These are phyloP conservation scores for Verticillium tricorpus DNA, from an alignment of 2,329 filamentous ascomycete genomes.

Conservation along the genomic window DNA sequence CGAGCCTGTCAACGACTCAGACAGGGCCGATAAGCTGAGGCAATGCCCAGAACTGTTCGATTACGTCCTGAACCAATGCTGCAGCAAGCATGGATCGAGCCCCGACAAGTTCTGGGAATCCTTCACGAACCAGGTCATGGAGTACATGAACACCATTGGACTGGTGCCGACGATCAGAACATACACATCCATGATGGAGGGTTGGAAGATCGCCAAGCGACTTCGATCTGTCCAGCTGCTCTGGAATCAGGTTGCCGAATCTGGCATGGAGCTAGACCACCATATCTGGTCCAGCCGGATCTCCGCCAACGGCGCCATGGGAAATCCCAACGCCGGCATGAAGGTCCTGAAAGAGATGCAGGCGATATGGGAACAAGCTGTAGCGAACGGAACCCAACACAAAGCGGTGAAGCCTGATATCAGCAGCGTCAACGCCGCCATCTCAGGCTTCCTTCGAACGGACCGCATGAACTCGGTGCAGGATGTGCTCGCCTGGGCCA, in stretches of 20 bases:
- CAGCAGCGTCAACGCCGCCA: slow-evolving; percentile 64
- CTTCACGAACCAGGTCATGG: slow-evolving; percentile 23
- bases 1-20: slow-evolving; percentile 17
- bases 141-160: slow-evolving; percentile 40
- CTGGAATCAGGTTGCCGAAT: slow-evolving; percentile 59
- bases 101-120: slow-evolving; percentile 1
- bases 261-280: slow-evolving; percentile 57
- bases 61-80: slow-evolving; percentile 35
- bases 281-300: slow-evolving; percentile 68
- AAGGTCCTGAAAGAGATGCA: slow-evolving; percentile 63
- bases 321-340: slow-evolving; percentile 52
- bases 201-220: slow-evolving; percentile 59
- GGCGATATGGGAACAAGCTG: slow-evolving; percentile 47
- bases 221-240: slow-evolving; percentile 56
- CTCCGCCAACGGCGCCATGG: slow-evolving; percentile 56
- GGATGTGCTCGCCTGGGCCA: slow-evolving; percentile 56
- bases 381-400: slow-evolving; percentile 18
- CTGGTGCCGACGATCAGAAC: slow-evolving; percentile 58
- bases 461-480: slow-evolving; percentile 43
- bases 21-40: slow-evolving; percentile 23
- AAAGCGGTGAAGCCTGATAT: slow-evolving; percentile 54
- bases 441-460: slow-evolving; percentile 56
- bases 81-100: slow-evolving; percentile 13
- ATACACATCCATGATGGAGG: slow-evolving; percentile 70
- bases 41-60: slow-evolving; percentile 30